Base-by-base conservation (phyloP, 306 rosid genomes). In the Sicyos baderoa region DNA sequence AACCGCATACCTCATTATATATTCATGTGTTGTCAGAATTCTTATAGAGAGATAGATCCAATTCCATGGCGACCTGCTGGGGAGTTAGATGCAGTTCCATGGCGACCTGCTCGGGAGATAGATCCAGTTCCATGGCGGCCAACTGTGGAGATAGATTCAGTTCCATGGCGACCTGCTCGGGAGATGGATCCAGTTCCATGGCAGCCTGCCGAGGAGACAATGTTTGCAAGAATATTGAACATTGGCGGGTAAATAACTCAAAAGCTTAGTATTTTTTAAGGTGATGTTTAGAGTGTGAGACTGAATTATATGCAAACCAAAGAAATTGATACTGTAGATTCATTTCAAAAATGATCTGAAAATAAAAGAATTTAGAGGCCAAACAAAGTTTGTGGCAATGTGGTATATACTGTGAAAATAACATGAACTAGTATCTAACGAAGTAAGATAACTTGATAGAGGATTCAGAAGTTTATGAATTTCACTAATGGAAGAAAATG, bases 151-250 rank as follows among this genome's bases (percentile, higher is more conserved):
- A 51, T n/a, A 51, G 55, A 51, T 51, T 22, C 55, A n/a, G 22
- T n/a, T 51, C 55, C 55, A 1, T 51, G 11, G 21, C 55, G 4
- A 11, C 55, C 55, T 5, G 0, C 10, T 51, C 3, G 3, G 22
- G 56, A 45, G 13, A 23, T 51, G 15, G 71, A 67, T 67, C 56
- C 71, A 47, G 21, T 22, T 67, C 71, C 71, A 25, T 67, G 54
- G 71, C 19, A 16, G 55, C 55, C 71, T 15, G 42, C 71, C 0
- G 56, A 44, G 44, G 42, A 55, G 25, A 40, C 56, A 7, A 15
- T 47, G 71, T 12, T 67, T 22, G 1, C 71, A 48, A 67, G 71
- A 67, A 23, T 67, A 15, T 3, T 67, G 42, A 55, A 67, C 14
- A 48, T 48, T 5, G 44, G 56, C 44, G 29, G 72, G 72, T 67